Percentiles rank a stretch among this genome's conserved stretches.
Conservation (phyloP, 768 basidiomycete genomes). For the Scleroderma bovista region DNA sequence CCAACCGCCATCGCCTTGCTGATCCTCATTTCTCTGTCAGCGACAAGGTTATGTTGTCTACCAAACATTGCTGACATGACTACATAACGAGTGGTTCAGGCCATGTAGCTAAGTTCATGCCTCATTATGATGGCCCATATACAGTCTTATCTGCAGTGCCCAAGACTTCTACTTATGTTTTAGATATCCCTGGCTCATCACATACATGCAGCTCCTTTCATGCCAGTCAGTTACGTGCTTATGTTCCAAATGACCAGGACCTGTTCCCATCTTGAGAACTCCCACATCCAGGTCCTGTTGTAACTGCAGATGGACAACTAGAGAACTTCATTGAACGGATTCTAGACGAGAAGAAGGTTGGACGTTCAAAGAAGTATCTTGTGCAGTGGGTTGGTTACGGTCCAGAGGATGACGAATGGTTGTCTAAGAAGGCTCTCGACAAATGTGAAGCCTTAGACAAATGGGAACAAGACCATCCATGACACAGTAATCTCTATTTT, state of each 20-base stretch:
- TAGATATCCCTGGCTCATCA: conserved; percentile 10
- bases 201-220: conserved; percentile 11
- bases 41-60: conserved; percentile 12
- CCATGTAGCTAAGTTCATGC: conserved; percentile 15
- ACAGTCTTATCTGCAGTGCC: not conserved
- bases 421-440: conserved; percentile 15
- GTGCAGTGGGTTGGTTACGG: conserved; percentile 29
- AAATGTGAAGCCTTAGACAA: conserved; percentile 20
- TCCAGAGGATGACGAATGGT: conserved; percentile 24
- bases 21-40: conserved; percentile 1
- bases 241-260: conserved; percentile 2
- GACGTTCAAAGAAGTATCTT: conserved; percentile 3
- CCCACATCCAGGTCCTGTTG: conserved; percentile 2
- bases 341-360: not conserved
- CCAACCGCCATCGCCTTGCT: too few species aligned
- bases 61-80: not conserved
- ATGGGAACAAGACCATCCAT: not conserved
- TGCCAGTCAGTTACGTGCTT: not conserved
- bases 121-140: conserved; percentile 10
- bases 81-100: not conserved
- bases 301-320: conserved; percentile 3
- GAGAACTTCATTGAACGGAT: conserved; percentile 11
- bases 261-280: conserved; percentile 6
- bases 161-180: conserved; percentile 8
- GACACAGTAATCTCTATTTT: too few species aligned